Percentiles rank a stretch among this genome's conserved stretches.
These are phyloP conservation scores for Knufia petricola DNA, from an alignment of 2,329 filamentous ascomycete genomes.

Conservation along the genomic window DNA sequence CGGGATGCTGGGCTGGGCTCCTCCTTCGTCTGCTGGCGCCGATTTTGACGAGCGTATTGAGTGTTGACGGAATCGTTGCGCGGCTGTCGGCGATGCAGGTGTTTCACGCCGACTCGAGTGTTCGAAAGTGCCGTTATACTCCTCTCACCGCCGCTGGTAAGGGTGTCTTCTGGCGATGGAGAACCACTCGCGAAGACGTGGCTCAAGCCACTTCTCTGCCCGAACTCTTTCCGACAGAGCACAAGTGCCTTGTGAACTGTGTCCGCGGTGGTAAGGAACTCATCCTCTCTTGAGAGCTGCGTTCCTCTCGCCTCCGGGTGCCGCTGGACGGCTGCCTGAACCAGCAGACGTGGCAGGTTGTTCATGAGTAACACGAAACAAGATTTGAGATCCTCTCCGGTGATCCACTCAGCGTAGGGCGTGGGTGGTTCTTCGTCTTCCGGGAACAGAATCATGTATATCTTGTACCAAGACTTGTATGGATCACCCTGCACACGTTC, in stretches of 20 bases:
- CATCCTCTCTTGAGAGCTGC: neutral
- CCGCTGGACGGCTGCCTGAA: neutral
- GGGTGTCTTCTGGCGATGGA: neutral
- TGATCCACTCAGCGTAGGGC: constrained; percentile 12
- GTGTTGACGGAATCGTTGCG: neutral
- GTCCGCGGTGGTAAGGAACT: constrained; percentile 1
- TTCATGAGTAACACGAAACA: constrained; percentile 1
- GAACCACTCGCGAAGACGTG: constrained; percentile 2
- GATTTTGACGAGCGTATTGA: neutral
- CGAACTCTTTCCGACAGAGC: constrained; percentile 5
- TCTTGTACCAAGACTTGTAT: constrained; percentile 11
- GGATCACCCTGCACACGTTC: constrained; percentile 5
- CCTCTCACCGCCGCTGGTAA: neutral
- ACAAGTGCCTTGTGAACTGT: neutral
- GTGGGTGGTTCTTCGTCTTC: constrained; percentile 9
- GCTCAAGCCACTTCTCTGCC: neutral
- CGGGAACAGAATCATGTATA: constrained; percentile 14
- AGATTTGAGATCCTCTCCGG: constrained; percentile 1
- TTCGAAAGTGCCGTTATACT: neutral
- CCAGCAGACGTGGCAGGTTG: neutral
- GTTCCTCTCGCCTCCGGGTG: neutral
- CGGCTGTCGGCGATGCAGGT: neutral
- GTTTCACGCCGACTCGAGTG: neutral
- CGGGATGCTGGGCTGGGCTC: neutral
- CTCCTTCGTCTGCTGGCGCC: neutral